These are phyloP conservation scores for Xylariaceae sp. DNA, from an alignment of 2,329 filamentous ascomycete genomes.

Conservation along the genomic window DNA sequence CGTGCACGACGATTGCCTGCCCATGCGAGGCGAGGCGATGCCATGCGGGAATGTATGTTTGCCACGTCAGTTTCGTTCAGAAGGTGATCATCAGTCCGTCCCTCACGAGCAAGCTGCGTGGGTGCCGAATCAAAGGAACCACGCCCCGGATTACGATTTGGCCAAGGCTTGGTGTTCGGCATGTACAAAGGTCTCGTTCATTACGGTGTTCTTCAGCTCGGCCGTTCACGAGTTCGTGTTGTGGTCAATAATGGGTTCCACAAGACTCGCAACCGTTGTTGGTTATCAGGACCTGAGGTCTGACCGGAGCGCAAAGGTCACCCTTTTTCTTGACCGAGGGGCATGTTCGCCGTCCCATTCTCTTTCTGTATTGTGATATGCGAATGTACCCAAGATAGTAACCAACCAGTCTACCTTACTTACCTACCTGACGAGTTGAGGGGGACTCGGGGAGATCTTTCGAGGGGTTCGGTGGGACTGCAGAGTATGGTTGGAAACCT, in stretches of 20 bases:
- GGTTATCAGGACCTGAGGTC: not conserved
- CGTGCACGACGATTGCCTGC: no score
- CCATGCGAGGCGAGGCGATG: no score
- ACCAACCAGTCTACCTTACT: not conserved
- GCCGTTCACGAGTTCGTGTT: not conserved
- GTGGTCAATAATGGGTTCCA: not conserved
- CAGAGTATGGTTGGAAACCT: constrained; percentile 3
- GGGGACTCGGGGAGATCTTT: not conserved
- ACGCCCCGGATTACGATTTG: not conserved
- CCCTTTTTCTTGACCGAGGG: not conserved
- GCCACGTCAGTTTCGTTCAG: no score
- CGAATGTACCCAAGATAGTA: not conserved
- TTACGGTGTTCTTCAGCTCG: not conserved
- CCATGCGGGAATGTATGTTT: no score
- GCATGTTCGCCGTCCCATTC: not conserved
- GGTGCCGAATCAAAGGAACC: no score
- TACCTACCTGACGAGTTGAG: not conserved
- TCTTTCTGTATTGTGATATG: not conserved
- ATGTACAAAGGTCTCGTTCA: not conserved
- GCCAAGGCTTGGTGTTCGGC: not conserved
- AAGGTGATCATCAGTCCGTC: no score
- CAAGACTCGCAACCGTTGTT: not conserved
- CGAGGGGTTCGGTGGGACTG: constrained; percentile 1
- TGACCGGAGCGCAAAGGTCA: not conserved
- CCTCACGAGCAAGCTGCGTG: no score